Conservation (phyloP, 768 basidiomycete species). For the Boletus fagicola region DNA sequence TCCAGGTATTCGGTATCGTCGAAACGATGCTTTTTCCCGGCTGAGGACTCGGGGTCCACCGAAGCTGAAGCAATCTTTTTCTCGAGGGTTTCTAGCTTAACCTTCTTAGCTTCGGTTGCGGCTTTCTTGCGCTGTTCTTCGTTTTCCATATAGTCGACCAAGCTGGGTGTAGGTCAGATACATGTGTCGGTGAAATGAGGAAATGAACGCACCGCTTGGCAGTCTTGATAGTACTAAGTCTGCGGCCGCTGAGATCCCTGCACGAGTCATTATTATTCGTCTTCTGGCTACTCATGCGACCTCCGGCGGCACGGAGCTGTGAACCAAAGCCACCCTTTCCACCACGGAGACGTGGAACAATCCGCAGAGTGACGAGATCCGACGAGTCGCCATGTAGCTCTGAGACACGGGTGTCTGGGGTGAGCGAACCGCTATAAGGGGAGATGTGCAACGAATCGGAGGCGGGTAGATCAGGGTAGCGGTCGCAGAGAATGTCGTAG, state of each 20-base stretch:
- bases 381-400: conserved; percentile 33
- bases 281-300: conserved; percentile 95
- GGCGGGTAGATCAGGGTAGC: conserved; percentile 48
- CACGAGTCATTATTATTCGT: conserved; percentile 95
- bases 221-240: conserved; percentile 93
- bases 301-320: conserved; percentile 94
- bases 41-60: conserved; percentile 43
- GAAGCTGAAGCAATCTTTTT: conserved; percentile 55
- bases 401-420: conserved; percentile 35
- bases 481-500: conserved; percentile 42
- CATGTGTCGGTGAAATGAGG: background rate
- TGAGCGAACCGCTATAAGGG: conserved; percentile 36
- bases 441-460: conserved; percentile 43
- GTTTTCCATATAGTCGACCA: conserved; percentile 82
- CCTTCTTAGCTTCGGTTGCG: conserved; percentile 70
- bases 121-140: conserved; percentile 82
- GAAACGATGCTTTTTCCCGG: conserved; percentile 83
- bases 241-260: conserved; percentile 84
- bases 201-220: conserved; percentile 75
- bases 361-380: conserved; percentile 60
- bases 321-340: conserved; percentile 99
- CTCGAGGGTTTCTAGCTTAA: conserved; percentile 83
- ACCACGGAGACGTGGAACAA: conserved; percentile 74
- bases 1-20: conserved; percentile 93
- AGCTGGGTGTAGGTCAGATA: conserved; percentile 39